phyloP scores from a whole-genome alignment of 2,329 filamentous ascomycete species.

The Dothistroma septosporum region DNA sequence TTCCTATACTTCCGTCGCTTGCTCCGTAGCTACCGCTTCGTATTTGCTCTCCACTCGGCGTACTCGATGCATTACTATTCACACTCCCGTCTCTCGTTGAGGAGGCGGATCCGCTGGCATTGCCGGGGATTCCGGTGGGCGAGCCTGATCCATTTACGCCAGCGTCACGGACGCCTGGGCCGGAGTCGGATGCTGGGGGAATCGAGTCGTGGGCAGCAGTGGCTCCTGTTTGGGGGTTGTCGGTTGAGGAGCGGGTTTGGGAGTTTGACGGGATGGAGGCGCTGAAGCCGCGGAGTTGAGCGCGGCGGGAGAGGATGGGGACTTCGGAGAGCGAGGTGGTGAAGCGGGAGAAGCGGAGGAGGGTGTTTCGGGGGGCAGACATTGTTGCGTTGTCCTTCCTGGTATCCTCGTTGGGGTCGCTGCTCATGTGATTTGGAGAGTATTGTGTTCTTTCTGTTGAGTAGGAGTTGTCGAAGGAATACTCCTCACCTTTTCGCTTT shows the following conservation, averaged over 20 bases:
- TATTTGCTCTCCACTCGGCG: neutral
- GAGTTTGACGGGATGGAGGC: neutral
- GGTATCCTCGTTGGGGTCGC: neutral
- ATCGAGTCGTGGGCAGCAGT: neutral
- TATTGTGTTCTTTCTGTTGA: neutral
- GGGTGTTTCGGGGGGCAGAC: neutral
- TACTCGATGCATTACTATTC: neutral
- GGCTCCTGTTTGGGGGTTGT: neutral
- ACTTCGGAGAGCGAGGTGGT: constrained; percentile 1
- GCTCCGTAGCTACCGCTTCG: no score
- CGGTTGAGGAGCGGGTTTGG: neutral
- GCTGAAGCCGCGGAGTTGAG: constrained; percentile 1
- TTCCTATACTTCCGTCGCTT: no score
- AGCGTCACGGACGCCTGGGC: neutral
- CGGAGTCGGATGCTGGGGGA: neutral
- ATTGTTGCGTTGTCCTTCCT: neutral
- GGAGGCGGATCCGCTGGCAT: neutral
- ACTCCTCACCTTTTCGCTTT: neutral
- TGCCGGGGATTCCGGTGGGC: neutral
- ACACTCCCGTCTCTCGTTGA: neutral
- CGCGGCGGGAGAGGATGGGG: neutral
- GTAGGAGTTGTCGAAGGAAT: neutral
- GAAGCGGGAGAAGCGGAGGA: constrained; percentile 2
- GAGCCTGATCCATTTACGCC: neutral
- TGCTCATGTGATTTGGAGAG: neutral